These are phyloP conservation scores for Hibiscus tridactylites DNA, from an alignment of 345 rosid genomes.

Conservation along the genomic window DNA sequence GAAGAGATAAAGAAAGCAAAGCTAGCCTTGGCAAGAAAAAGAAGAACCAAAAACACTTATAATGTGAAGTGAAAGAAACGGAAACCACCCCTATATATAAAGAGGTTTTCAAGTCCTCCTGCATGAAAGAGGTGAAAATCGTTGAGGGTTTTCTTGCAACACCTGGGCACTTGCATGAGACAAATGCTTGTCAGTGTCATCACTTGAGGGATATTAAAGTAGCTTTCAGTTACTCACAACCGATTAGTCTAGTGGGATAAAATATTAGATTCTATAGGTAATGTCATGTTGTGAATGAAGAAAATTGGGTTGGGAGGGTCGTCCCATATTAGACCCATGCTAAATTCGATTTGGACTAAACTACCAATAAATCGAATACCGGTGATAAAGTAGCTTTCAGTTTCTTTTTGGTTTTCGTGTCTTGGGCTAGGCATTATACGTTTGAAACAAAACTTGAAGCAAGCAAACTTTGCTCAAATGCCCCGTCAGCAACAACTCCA, in stretches of 20 bases:
- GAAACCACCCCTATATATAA: background rate
- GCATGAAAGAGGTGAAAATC: conserved; percentile 38
- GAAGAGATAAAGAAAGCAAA: conserved; percentile 5
- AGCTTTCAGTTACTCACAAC: background rate
- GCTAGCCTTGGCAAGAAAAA: background rate
- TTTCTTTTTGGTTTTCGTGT: background rate
- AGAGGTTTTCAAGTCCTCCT: conserved; percentile 42
- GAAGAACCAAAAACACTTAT: background rate
- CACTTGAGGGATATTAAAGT: too few species aligned
- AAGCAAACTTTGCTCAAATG: conserved; percentile 6
- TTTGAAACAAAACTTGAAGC: conserved; percentile 14
- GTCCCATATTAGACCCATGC: too few species aligned
- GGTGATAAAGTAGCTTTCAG: background rate
- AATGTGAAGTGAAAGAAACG: background rate
- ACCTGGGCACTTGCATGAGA: conserved; percentile 16
- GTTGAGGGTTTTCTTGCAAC: conserved; percentile 30
- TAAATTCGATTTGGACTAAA: too few species aligned
- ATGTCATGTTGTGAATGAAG: too few species aligned
- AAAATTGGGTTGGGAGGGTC: too few species aligned
- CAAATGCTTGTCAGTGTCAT: conserved; percentile 7
- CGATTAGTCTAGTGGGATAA: too few species aligned
- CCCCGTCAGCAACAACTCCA: background rate
- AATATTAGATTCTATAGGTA: too few species aligned
- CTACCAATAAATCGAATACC: too few species aligned
- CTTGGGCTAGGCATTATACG: background rate